These are phyloP conservation scores for Pleomassaria siparia DNA, from an alignment of 2,329 filamentous ascomycete genomes.

Conservation along the genomic window DNA sequence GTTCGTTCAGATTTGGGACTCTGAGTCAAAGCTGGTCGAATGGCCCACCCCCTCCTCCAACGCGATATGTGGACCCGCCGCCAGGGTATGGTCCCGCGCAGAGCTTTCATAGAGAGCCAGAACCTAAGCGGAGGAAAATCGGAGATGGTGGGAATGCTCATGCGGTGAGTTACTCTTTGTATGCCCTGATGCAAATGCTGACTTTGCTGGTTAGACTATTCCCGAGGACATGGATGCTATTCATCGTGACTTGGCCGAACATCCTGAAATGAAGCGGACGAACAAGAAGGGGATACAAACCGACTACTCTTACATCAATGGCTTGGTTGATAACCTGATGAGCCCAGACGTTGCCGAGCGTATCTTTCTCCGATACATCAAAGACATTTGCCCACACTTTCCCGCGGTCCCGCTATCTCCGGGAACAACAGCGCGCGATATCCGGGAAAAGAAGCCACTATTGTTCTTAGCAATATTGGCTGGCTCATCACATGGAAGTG, in stretches of 20 bases:
- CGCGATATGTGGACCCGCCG: constrained; percentile 28
- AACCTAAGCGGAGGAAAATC: constrained; percentile 36
- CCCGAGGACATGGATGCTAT: constrained; percentile 42
- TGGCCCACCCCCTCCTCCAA: constrained; percentile 9
- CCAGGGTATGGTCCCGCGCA: constrained; percentile 37
- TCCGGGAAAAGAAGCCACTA: constrained; percentile 60
- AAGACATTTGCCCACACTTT: constrained; percentile 56
- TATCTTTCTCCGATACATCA: constrained; percentile 60
- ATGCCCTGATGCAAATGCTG: constrained; percentile 3
- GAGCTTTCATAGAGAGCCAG: constrained; percentile 30
- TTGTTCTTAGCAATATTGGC: constrained; percentile 62
- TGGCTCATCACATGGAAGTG: constrained; percentile 53
- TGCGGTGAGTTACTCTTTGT: constrained; percentile 21
- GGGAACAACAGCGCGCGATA: constrained; percentile 54
- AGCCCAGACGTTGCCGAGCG: constrained; percentile 53
- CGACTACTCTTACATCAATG: constrained; percentile 42
- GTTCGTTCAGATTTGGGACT: constrained; percentile 27
- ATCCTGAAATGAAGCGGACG: constrained; percentile 36
- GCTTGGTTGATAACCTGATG: constrained; percentile 51
- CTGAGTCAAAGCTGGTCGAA: constrained; percentile 35
- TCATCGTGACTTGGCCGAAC: constrained; percentile 39
- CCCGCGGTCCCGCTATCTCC: constrained; percentile 61
- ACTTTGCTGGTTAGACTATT: constrained; percentile 38
- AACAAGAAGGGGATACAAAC: constrained; percentile 30
- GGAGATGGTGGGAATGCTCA: constrained; percentile 23